Evolutionary conservation across 805 yeast genomes (phyloP), one percentile per base, ranked within the genome.

Genomic region (Candida loeiensis): DNA sequence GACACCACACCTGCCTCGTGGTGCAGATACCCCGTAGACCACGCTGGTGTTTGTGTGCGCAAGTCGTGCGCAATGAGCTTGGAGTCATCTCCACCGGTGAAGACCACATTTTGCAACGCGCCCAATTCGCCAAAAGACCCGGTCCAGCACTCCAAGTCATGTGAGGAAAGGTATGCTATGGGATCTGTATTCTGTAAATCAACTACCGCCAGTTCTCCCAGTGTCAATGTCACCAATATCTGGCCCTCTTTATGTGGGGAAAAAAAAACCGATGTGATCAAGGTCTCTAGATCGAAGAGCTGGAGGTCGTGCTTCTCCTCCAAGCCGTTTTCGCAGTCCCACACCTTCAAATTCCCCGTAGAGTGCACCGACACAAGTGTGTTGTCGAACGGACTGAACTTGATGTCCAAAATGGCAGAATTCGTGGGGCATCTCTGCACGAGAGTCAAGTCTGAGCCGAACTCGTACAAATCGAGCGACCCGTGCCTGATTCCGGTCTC

Each of bases 1-100:
- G 95, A 80, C 3, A 89, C 91, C 1, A 91, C 87, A 1, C 99
- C 99, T 0, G 98, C 96, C 29, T 79, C 84, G 57, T 91, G 98
- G 16, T 85, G 71, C 41, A 86, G 73, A 25, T 58, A 55, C 4
- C 66, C 60, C 50, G 51, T 66, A 52, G 47, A 61, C 73, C 73
- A 69, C 2, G 68, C 52, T 16, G 43, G 40, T 45, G 45, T 52
- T 7, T 83, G 64, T 2, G 66, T 54, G 20, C 74, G 49, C 7
- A 73, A 38, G 58, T 90, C 97, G 55, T 82, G 88, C 1, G 90
- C 90, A 21, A 81, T 77, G 11, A 91, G 63, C 12, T 70, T 63
- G 5, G 84, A 74, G 62, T 93, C 98, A 56, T 91, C 99, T 12
- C 98, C 98, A 4, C 98, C 99, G 3, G 89, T 78, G 49, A 82